phyloP scores from a whole-genome alignment of 2,329 filamentous ascomycete genomes.

The Elsinoe ampelina region DNA sequence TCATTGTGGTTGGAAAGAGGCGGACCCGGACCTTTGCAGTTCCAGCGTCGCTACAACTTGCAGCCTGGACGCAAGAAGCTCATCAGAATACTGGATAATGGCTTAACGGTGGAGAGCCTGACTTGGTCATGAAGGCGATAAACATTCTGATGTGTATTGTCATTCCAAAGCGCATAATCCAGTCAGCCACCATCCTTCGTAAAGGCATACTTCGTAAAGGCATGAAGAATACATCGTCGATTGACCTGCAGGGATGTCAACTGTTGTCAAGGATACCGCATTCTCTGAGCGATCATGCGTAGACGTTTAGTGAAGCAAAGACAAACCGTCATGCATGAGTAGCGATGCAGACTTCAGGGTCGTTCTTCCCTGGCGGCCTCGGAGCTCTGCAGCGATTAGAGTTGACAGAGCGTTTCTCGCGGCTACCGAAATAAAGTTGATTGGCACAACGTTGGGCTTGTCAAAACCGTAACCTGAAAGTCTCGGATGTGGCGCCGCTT shows the following conservation, averaged over 20 bases:
- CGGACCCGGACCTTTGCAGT: not conserved
- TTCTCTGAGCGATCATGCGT: not conserved
- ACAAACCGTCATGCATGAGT: not conserved
- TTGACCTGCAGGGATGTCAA: not conserved
- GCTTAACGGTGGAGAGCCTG: not conserved
- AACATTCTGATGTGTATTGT: not conserved
- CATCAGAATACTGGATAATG: not conserved
- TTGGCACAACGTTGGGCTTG: not conserved
- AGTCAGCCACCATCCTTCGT: constrained; percentile 2
- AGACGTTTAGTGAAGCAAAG: not conserved
- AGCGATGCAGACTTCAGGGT: not conserved
- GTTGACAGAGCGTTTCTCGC: not conserved
- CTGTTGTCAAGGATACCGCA: not conserved
- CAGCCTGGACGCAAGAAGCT: not conserved
- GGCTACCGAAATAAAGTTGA: not conserved
- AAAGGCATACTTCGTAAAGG: constrained; percentile 1
- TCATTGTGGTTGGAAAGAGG: not conserved
- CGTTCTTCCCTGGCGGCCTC: not conserved
- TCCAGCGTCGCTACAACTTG: constrained; percentile 2
- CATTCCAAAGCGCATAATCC: not conserved
- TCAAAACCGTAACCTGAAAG: not conserved
- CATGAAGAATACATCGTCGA: constrained; percentile 1
- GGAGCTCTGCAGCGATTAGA: not conserved
- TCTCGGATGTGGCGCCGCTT: constrained; percentile 2
- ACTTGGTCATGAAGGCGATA: not conserved